These are phyloP conservation scores for Lenzites betulinus DNA, from an alignment of 768 basidiomycete species.

Conservation along the genomic window DNA sequence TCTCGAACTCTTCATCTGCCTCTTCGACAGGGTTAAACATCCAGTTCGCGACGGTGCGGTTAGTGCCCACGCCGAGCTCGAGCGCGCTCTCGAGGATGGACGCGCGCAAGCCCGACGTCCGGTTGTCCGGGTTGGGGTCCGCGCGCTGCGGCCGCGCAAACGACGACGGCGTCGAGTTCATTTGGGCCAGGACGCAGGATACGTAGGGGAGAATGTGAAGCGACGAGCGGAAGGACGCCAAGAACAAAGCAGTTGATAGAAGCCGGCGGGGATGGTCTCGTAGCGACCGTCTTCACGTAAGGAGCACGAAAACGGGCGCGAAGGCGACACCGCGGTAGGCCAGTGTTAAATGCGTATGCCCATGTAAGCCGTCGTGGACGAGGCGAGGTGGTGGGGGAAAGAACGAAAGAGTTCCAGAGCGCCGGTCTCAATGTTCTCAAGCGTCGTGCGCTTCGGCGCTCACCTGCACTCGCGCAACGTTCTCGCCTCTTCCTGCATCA, in stretches of 20 bases:
- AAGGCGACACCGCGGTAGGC: too few species aligned
- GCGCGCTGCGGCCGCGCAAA: constrained; percentile 17
- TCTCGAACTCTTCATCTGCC: constrained; percentile 54
- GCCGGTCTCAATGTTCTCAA: too few species aligned
- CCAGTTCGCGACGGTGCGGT: constrained; percentile 64
- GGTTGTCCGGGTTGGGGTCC: constrained; percentile 29
- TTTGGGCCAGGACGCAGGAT: background rate
- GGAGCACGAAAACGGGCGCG: too few species aligned
- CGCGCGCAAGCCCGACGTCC: constrained; percentile 64
- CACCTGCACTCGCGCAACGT: too few species aligned
- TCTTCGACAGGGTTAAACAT: constrained; percentile 65
- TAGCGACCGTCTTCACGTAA: too few species aligned
- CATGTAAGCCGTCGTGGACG: too few species aligned
- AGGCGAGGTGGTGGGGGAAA: too few species aligned
- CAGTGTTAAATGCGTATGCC: too few species aligned
- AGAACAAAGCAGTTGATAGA: constrained; percentile 7
- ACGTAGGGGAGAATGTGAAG: background rate
- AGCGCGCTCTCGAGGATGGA: constrained; percentile 76
- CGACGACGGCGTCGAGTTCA: constrained; percentile 15
- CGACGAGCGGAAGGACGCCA: background rate
- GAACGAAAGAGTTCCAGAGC: too few species aligned
- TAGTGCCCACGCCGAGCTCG: constrained; percentile 63
- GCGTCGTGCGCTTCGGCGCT: too few species aligned
- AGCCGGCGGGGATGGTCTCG: background rate
- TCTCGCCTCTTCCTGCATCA: too few species aligned